These are phyloP conservation scores for Alternaria hordeiaustralica DNA, from an alignment of 2,329 filamentous ascomycete species.

Conservation along the genomic window DNA sequence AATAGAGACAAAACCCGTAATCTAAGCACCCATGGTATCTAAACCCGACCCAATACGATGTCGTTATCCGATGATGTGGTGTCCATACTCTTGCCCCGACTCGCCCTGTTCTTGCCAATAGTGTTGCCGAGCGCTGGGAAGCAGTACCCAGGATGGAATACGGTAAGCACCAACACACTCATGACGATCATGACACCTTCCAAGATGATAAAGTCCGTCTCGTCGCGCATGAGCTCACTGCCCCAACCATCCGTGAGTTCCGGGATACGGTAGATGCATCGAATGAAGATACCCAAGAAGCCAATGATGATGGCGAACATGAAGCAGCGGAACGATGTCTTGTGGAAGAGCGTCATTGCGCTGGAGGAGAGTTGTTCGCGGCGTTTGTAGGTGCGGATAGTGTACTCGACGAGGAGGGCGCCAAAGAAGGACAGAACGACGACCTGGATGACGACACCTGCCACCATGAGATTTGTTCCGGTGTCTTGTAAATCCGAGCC, in stretches of 20 bases:
- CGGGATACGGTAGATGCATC: constrained; percentile 58
- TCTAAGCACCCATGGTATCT: neutral
- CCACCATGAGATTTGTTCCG: constrained; percentile 64
- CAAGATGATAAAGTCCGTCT: constrained; percentile 57
- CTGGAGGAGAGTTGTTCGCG: constrained; percentile 30
- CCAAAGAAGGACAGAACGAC: constrained; percentile 59
- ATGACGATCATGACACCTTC: constrained; percentile 63
- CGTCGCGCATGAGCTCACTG: constrained; percentile 55
- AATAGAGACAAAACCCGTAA: neutral
- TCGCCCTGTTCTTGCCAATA: constrained; percentile 17
- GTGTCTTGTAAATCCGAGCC: constrained; percentile 49
- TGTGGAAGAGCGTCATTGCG: constrained; percentile 28
- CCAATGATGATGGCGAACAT: constrained; percentile 47
- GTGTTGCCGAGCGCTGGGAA: constrained; percentile 43
- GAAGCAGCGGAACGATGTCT: constrained; percentile 39
- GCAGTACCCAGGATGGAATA: constrained; percentile 55
- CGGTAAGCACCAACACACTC: constrained; percentile 54
- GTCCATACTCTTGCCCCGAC: constrained; percentile 24
- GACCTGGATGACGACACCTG: constrained; percentile 65
- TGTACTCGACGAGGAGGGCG: constrained; percentile 48
- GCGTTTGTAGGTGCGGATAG: constrained; percentile 37
- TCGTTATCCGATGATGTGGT: constrained; percentile 23
- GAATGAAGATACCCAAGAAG: constrained; percentile 55
- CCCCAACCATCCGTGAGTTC: constrained; percentile 58
- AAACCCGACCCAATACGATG: constrained; percentile 13